These are phyloP conservation scores for Pichia exigua DNA, from an alignment of 805 yeast species.

Conservation along the genomic window DNA sequence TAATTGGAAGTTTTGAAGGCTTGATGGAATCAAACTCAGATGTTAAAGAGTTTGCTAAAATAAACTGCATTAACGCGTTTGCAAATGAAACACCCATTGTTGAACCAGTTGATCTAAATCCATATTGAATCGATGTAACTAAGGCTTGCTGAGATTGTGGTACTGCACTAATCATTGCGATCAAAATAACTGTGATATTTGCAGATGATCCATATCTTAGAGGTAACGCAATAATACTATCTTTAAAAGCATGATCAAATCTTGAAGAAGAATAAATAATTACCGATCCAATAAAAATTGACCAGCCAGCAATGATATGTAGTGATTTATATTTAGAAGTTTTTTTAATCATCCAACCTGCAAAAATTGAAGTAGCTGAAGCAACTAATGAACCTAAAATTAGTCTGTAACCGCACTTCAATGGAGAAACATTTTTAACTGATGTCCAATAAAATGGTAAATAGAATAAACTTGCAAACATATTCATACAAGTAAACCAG, in stretches of 20 bases:
- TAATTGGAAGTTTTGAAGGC: conserved; percentile 10
- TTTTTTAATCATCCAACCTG: conserved; percentile 58
- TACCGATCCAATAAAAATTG: conserved; percentile 43
- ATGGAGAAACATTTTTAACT: conserved; percentile 22
- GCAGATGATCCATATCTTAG: conserved; percentile 63
- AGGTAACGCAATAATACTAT: conserved; percentile 38
- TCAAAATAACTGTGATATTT: conserved; percentile 59
- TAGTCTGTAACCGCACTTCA: conserved; percentile 33
- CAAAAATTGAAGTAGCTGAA: conserved; percentile 55
- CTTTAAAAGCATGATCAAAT: conserved; percentile 25
- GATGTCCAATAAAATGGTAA: conserved; percentile 53
- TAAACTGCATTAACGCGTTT: conserved; percentile 37
- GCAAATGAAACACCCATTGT: conserved; percentile 46
- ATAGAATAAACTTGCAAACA: conserved; percentile 56
- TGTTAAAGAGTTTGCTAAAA: conserved; percentile 11
- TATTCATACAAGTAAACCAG: conserved; percentile 65
- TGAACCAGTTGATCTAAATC: conserved; percentile 48
- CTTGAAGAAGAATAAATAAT: conserved; percentile 23
- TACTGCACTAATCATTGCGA: conserved; percentile 73
- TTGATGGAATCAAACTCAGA: conserved; percentile 8
- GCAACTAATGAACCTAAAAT: conserved; percentile 59
- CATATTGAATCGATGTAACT: conserved; percentile 84
- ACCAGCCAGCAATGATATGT: conserved; percentile 28
- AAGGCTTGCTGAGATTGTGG: conserved; percentile 67
- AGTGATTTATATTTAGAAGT: conserved; percentile 59